Conservation (phyloP, 75 land plant species). For the Pinus albicaulis region DNA sequence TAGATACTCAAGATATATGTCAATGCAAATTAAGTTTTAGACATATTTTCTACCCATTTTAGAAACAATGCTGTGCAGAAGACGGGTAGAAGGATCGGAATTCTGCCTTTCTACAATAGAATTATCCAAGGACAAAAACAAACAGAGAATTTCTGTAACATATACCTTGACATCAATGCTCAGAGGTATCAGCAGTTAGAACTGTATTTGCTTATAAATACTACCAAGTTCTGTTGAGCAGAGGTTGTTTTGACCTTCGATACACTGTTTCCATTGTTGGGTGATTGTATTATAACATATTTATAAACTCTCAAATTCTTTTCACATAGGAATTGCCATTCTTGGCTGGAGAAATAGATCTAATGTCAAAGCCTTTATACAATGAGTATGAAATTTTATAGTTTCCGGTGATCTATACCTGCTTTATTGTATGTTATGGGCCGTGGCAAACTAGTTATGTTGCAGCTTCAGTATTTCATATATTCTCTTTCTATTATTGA, state of each 20-base stretch:
- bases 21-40: neutral
- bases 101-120: neutral
- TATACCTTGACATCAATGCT: neutral
- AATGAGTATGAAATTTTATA: neutral
- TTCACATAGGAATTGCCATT: neutral
- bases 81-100: neutral
- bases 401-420: neutral
- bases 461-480: neutral
- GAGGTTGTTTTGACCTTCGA: neutral
- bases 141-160: neutral
- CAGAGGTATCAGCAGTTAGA: neutral
- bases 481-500: neutral
- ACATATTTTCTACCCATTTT: neutral
- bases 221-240: neutral
- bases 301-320: neutral
- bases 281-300: neutral
- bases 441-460: neutral
- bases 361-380: neutral
- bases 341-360: neutral
- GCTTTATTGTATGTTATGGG: neutral
- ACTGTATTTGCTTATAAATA: neutral
- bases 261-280: neutral
- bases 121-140: neutral
- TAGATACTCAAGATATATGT: neutral
- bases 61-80: neutral